phyloP scores from a whole-genome alignment of 179 eudicot species.

The Actinidia chinensis region DNA sequence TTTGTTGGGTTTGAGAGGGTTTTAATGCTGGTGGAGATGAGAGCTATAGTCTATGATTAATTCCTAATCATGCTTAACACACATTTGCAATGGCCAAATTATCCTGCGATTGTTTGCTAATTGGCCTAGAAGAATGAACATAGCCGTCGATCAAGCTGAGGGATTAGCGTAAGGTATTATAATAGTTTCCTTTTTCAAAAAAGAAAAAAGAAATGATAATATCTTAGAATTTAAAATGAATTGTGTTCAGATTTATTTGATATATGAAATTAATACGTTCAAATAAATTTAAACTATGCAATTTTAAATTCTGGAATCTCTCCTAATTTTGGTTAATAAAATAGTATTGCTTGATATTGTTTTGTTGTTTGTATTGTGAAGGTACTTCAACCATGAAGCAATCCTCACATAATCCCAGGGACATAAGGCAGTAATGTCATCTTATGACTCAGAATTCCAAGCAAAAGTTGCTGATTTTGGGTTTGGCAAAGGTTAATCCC shows the following conservation, averaged over 20 bases:
- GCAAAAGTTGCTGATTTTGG: constrained; percentile 56
- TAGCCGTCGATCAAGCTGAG: constrained; percentile 41
- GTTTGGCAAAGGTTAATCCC: constrained; percentile 51
- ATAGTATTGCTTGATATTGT: no score
- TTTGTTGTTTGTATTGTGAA: not conserved
- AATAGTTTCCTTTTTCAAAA: no score
- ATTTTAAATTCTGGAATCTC: no score
- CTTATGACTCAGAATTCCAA: constrained; percentile 39
- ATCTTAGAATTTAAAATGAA: not conserved
- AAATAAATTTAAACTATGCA: no score
- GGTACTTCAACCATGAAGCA: constrained; percentile 53
- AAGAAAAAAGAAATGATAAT: no score
- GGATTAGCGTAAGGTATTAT: constrained; percentile 43
- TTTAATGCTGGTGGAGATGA: constrained; percentile 50
- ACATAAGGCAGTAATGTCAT: constrained; percentile 50
- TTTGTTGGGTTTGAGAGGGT: constrained; percentile 46
- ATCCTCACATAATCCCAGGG: constrained; percentile 52
- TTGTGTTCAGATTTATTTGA: no score
- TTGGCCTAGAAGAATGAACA: constrained; percentile 42
- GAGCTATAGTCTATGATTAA: constrained; percentile 52
- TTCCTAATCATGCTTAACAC: constrained; percentile 48
- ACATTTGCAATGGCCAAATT: constrained; percentile 50
- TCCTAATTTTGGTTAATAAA: not conserved
- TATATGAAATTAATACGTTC: no score
- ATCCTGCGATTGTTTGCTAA: constrained; percentile 32